Evolutionary conservation across 257 asterid genomes (phyloP), one percentile per base, ranked within the genome.

Genomic region (Scutellaria baicalensis): DNA sequence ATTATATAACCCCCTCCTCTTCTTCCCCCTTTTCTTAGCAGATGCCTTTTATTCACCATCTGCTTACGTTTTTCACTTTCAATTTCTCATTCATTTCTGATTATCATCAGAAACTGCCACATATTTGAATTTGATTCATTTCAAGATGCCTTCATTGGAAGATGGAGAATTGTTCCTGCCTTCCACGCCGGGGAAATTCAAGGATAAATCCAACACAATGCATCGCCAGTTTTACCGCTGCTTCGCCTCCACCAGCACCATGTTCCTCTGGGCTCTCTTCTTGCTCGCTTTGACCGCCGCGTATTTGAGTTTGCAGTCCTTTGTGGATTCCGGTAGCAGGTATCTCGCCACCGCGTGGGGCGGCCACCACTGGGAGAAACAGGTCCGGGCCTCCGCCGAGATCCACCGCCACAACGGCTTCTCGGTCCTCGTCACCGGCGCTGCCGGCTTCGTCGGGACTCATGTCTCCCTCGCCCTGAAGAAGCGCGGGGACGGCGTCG

Each of bases 401-500:
- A 81, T 87, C 88, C 96, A 36, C 70, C 91, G 96, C 27, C 62
- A 68, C 3, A 79, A 80, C 57, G 97, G 97, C 4, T 17, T 77
- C 20, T 63, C 89, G 68, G 91, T 87, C 1, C 85, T 91, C 16
- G 96, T 91, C 58, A 91, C 97, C 68, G 97, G 97, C 56, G 96
- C 97, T 20, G 96, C 95, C 35, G 97, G 97, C 0, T 91, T 91
- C 80, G 97, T 91, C 23, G 97, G 97, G 0, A 70, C 78, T 35
- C 97, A 91, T 72, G 96, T 88, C 1, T 85, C 95, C 11, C 79
- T 88, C 45, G 90, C 92, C 0, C 44, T 91, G 16, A 91, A 85
- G 27, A 91, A 91, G 39, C 85, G 97, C 18, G 97, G 97, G 0
- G 97, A 91, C 73, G 97, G 97, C 67, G 96, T 91, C 18, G 97